Conservation (phyloP, 1,139 yeast species). For the Scheffersomyces titani region DNA sequence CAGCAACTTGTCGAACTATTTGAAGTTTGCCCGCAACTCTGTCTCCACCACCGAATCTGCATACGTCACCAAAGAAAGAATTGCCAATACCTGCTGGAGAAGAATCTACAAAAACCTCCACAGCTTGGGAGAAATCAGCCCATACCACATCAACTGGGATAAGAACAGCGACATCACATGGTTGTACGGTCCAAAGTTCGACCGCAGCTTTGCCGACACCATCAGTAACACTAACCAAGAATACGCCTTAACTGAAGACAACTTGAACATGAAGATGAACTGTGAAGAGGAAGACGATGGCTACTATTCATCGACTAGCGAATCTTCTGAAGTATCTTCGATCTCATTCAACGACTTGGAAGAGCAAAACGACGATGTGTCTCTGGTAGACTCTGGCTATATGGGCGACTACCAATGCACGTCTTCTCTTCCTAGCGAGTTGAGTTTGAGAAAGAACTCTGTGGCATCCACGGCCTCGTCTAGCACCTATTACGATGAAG, state of each 20-base stretch:
- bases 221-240: background rate
- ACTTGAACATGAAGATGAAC: background rate
- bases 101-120: conserved; percentile 37
- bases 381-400: conserved; percentile 17
- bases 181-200: conserved; percentile 47
- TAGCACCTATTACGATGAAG: conserved; percentile 2
- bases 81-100: conserved; percentile 46
- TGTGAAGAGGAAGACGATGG: conserved; percentile 5
- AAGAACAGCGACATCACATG: conserved; percentile 47
- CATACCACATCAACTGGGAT: conserved; percentile 45
- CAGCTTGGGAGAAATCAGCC: conserved; percentile 30
- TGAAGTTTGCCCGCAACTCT: conserved; percentile 2
- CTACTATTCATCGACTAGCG: conserved; percentile 5
- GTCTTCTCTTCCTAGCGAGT: background rate
- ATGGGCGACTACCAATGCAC: conserved; percentile 9
- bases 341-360: background rate
- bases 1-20: conserved; percentile 12
- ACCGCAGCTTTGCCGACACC: background rate
- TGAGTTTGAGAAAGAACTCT: background rate
- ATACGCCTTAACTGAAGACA: background rate
- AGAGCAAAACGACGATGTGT: conserved; percentile 3
- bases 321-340: conserved; percentile 2
- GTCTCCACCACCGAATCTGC: background rate
- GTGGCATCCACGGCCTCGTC: background rate
- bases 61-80: conserved; percentile 18